Percentiles rank a stretch among this genome's conserved stretches.
Conservation (phyloP, 108 stramenopile genomes). For the Hondaea fermentalgiana region DNA sequence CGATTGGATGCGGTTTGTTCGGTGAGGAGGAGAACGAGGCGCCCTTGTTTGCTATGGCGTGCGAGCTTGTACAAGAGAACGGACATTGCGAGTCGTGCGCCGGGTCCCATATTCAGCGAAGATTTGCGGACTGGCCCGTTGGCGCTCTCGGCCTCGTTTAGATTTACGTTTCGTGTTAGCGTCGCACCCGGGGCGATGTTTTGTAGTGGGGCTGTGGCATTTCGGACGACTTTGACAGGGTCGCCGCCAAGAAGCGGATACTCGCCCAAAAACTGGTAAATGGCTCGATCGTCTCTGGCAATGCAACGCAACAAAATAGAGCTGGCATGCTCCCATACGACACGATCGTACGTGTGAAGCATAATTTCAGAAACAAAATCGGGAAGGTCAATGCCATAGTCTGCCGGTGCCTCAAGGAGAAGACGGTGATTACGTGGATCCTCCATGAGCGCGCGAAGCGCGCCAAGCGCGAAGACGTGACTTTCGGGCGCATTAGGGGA, state of each 20-base stretch:
- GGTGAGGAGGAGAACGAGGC: not conserved
- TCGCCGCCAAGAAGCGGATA: not conserved
- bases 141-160: not conserved
- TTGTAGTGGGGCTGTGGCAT: not conserved
- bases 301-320: not conserved
- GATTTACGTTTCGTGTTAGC: not conserved
- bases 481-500: not conserved
- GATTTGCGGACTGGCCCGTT: not conserved
- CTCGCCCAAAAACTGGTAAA: not conserved
- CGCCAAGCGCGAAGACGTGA: constrained; percentile 2
- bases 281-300: not conserved
- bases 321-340: not conserved
- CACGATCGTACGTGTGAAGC: not conserved
- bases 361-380: not conserved
- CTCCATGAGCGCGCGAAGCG: not conserved
- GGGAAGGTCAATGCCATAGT: not conserved
- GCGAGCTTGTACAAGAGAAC: not conserved
- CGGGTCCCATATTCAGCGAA: not conserved
- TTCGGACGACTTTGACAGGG: not conserved
- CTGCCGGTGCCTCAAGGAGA: not conserved
- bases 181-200: not conserved
- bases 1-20: not conserved
- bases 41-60: not conserved
- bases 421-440: not conserved
- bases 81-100: not conserved